Conservation (phyloP, 306 rosid species). For the Corylus heterophylla region DNA sequence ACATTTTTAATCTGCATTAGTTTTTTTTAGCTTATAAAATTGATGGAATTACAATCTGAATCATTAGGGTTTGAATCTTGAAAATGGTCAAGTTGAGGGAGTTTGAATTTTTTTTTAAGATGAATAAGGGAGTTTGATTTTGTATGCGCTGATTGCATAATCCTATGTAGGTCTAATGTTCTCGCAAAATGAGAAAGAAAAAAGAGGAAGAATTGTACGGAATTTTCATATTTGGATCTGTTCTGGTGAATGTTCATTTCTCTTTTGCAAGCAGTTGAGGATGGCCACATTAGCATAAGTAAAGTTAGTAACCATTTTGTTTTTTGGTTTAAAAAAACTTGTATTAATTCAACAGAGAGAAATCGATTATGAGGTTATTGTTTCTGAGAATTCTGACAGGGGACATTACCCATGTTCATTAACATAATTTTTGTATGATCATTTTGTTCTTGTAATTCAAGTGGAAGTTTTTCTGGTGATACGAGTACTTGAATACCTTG, state of each 20-base stretch:
- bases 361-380: background rate
- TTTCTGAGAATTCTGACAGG: background rate
- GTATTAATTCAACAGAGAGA: background rate
- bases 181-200: background rate
- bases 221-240: slow-evolving; percentile 4
- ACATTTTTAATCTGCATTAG: background rate
- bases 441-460: background rate
- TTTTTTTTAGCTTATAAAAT: background rate
- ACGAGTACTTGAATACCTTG: background rate
- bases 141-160: background rate
- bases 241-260: background rate
- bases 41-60: background rate
- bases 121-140: background rate
- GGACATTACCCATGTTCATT: background rate
- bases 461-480: background rate
- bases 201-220: background rate
- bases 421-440: background rate
- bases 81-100: background rate
- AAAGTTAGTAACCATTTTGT: background rate
- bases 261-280: background rate
- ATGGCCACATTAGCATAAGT: background rate
- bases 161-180: background rate
- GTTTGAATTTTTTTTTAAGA: background rate
- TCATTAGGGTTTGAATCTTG: background rate
- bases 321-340: background rate